Evolutionary conservation across 306 rosid genomes (phyloP), one percentile per base, ranked within the genome.

Genomic region (Coriaria nepalensis): DNA sequence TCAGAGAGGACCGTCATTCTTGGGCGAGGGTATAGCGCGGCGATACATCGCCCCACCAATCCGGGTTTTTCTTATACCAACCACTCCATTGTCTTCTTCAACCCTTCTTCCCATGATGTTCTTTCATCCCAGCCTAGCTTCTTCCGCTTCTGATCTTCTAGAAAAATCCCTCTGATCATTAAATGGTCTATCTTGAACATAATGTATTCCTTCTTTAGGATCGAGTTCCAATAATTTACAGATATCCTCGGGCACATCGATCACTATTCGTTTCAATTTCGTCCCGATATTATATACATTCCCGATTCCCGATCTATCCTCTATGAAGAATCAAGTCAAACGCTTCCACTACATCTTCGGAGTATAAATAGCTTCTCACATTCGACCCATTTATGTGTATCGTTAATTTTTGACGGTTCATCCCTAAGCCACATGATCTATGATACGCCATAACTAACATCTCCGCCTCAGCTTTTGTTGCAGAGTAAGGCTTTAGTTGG

Each of bases 1-100:
- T 64, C 69, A 47, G 70, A 71, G n/a, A 73, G 60, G 0, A 76
- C 54, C 0, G 83, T 70, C 53, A 72, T 64, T 6, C 54, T 64
- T 1, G 93, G 86, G 72, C 73, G 83, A 2, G 93, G 86, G 33
- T 70, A 58, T 36, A 82, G 74, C 4, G 93, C 93, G 13, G 68
- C 56, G 83, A 61, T 12, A 82, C 87, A 63, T 82, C 76, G 7
- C 93, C 93, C 93, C 93, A 78, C 93, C 93, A 82, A 61, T 58
- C 67, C 0, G 79, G 77, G 41, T 78, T 70, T 2, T 70, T 54
- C 32, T 40, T 68, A 57, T 82, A 78, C 93, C 93, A 82, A 4
- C n/a, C n/a, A n/a, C n/a, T 75, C 73, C 64, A 79, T 60, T 13
- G 83, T 82, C 67, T 15, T 71, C 60, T 68, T 75, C 35, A 82